These are phyloP conservation scores for Coemansia sp. DNA, from an alignment of 192 early-diverging fungal genomes.

Conservation along the genomic window DNA sequence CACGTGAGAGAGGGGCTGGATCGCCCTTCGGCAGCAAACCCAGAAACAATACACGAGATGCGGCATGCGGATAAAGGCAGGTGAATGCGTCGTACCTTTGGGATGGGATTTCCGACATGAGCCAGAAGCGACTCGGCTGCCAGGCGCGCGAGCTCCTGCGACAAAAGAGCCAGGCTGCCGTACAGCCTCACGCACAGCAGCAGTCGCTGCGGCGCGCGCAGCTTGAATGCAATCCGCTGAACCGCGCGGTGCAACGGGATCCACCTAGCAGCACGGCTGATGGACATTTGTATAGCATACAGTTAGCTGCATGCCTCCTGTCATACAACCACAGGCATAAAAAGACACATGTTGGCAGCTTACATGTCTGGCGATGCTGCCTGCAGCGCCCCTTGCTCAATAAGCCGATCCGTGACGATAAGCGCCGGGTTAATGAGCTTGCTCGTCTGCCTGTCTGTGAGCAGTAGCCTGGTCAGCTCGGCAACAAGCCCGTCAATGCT, in stretches of 20 bases:
- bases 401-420: constrained; percentile 44
- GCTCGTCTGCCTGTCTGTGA: constrained; percentile 42
- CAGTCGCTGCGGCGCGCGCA: constrained; percentile 35
- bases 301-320: no score
- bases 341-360: constrained; percentile 1
- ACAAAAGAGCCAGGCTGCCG: constrained; percentile 35
- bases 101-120: constrained; percentile 34
- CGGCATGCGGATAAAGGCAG: not conserved
- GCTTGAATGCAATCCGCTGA: constrained; percentile 37
- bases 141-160: constrained; percentile 15
- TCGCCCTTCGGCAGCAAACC: no score
- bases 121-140: constrained; percentile 29
- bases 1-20: not conserved
- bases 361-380: constrained; percentile 26
- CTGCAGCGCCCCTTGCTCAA: constrained; percentile 38
- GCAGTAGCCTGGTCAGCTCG: constrained; percentile 42
- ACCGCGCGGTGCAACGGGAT: constrained; percentile 32
- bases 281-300: no score
- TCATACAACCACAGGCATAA: not conserved
- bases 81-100: constrained; percentile 19
- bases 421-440: constrained; percentile 46
- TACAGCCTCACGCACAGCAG: constrained; percentile 47
- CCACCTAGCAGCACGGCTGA: constrained; percentile 38
- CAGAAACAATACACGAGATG: not conserved
- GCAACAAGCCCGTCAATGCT: constrained; percentile 28